Evolutionary conservation across 345 rosid species (phyloP).

Genomic region (Salix purpurea): DNA sequence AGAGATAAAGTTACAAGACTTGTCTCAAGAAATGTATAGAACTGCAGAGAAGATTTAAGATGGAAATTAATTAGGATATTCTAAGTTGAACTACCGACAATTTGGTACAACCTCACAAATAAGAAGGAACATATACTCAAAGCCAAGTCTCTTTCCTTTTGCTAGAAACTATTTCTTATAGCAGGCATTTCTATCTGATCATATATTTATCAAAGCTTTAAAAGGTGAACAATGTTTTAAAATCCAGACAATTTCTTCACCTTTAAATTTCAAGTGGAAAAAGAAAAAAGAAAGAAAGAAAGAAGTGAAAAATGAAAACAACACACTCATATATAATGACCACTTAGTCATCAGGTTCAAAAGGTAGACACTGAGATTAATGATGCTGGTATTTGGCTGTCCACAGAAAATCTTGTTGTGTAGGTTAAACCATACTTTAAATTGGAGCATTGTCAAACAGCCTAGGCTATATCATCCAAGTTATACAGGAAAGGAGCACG

Average conservation of each 20-base stretch:
- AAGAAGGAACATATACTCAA: not conserved
- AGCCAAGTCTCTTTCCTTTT: not conserved
- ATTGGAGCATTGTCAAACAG: not conserved
- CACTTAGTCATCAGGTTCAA: not conserved
- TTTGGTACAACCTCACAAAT: not conserved
- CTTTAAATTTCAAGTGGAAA: not conserved
- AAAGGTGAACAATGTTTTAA: not conserved
- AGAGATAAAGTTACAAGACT: slow-evolving; percentile 75
- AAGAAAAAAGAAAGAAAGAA: not conserved
- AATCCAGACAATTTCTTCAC: not conserved
- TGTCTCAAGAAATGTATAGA: slow-evolving; percentile 94
- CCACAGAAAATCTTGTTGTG: not conserved
- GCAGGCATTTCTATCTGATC: not conserved
- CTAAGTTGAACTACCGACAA: not conserved
- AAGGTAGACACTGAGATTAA: not conserved
- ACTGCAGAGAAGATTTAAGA: slow-evolving; percentile 49
- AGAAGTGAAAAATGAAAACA: not conserved
- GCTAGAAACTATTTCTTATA: not conserved
- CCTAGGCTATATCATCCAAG: not conserved
- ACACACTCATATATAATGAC: not conserved
- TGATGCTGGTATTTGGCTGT: not conserved
- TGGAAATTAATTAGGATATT: not conserved
- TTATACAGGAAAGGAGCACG: not conserved
- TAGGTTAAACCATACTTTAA: not conserved
- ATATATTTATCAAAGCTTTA: not conserved